These are phyloP conservation scores for Aspergillus nomiae DNA, from an alignment of 2,329 filamentous ascomycete species.

Conservation along the genomic window DNA sequence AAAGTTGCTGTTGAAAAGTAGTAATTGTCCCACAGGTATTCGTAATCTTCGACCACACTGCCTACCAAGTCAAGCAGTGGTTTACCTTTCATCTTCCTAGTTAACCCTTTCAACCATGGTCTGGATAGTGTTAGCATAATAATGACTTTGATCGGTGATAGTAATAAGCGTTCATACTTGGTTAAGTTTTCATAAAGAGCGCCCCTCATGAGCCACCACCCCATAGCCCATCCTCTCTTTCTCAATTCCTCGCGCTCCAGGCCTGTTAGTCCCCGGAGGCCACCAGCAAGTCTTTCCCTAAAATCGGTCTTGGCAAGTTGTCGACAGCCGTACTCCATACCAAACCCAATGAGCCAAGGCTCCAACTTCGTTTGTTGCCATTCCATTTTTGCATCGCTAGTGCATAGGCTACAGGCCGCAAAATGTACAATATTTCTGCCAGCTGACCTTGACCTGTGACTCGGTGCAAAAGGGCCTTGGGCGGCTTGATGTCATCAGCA, in stretches of 20 bases:
- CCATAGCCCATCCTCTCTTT: slow-evolving; percentile 85
- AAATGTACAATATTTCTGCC: slow-evolving; percentile 88
- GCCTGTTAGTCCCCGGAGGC: slow-evolving; percentile 74
- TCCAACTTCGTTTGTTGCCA: slow-evolving; percentile 77
- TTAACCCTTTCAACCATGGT: slow-evolving; percentile 67
- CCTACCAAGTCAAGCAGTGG: slow-evolving; percentile 79
- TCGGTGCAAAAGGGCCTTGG: slow-evolving; percentile 80
- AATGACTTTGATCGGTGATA: not conserved
- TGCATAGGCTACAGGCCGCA: slow-evolving; percentile 86
- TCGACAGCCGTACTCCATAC: slow-evolving; percentile 84
- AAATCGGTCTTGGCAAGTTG: slow-evolving; percentile 74
- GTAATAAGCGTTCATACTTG: slow-evolving; percentile 48
- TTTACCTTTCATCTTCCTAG: slow-evolving; percentile 69
- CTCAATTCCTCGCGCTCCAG: slow-evolving; percentile 88
- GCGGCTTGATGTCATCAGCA: slow-evolving; percentile 94
- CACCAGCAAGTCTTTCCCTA: slow-evolving; percentile 64
- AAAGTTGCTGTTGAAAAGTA: slow-evolving; percentile 74
- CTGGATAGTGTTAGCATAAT: slow-evolving; percentile 40
- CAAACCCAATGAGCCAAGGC: slow-evolving; percentile 85
- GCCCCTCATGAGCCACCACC: slow-evolving; percentile 96
- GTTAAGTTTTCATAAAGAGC: slow-evolving; percentile 94
- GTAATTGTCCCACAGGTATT: slow-evolving; percentile 97
- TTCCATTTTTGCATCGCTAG: slow-evolving; percentile 74
- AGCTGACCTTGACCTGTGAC: slow-evolving; percentile 71
- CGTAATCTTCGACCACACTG: slow-evolving; percentile 90